Conservation (phyloP, 2,329 filamentous ascomycete genomes). For the Aspergillus melleus region DNA sequence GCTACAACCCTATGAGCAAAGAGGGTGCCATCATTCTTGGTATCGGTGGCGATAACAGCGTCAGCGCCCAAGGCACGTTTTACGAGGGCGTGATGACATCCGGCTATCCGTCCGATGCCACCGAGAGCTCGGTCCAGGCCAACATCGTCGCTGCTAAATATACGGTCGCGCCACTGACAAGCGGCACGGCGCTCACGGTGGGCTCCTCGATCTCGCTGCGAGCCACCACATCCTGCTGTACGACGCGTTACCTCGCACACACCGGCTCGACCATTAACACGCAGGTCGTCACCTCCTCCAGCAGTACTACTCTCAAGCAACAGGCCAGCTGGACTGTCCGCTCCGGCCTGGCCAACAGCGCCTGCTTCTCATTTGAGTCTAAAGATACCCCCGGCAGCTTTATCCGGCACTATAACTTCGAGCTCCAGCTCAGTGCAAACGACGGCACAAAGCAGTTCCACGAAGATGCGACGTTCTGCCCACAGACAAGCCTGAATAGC, state of each 20-base stretch:
- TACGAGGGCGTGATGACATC: slow-evolving; percentile 66
- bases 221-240: slow-evolving; percentile 57
- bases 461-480: slow-evolving; percentile 66
- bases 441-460: slow-evolving; percentile 58
- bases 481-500: slow-evolving; percentile 53
- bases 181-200: slow-evolving; percentile 49
- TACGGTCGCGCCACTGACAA: slow-evolving; percentile 47
- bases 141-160: slow-evolving; percentile 63
- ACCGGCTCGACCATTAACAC: slow-evolving; percentile 53
- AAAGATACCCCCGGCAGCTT: slow-evolving; percentile 59
- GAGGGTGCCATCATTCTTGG: slow-evolving; percentile 68
- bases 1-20: slow-evolving; percentile 64
- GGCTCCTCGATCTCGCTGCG: slow-evolving; percentile 56
- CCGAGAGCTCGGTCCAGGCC: slow-evolving; percentile 59
- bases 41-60: slow-evolving; percentile 68
- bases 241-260: slow-evolving; percentile 57
- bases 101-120: slow-evolving; percentile 61
- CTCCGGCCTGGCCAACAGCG: slow-evolving; percentile 57
- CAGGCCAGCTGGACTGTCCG: slow-evolving; percentile 57
- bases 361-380: slow-evolving; percentile 63
- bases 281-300: slow-evolving; percentile 55
- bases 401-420: slow-evolving; percentile 58
- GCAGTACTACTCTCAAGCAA: slow-evolving; percentile 51
- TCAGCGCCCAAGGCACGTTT: slow-evolving; percentile 61
- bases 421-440: slow-evolving; percentile 50